Evolutionary conservation across 768 basidiomycete species (phyloP).

Genomic region (Chalciporus sphaerocephalus): DNA sequence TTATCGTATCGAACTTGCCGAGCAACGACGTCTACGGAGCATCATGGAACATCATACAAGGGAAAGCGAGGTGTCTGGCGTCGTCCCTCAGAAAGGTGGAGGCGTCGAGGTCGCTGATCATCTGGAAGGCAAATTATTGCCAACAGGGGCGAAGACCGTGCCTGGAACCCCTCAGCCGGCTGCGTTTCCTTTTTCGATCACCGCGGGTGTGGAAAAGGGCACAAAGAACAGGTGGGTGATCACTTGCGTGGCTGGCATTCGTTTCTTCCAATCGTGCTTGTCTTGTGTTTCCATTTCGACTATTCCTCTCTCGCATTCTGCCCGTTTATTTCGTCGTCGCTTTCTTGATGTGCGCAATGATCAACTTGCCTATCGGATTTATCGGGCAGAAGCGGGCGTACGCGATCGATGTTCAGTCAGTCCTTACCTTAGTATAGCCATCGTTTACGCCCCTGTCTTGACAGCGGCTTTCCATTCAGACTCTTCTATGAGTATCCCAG

Average conservation of each 20-base stretch:
- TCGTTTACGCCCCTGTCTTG: neutral
- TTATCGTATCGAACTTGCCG: constrained; percentile 86
- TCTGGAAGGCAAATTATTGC: neutral
- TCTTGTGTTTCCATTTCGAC: neutral
- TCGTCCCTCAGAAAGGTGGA: constrained; percentile 2
- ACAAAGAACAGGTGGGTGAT: constrained; percentile 76
- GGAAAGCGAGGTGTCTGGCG: constrained; percentile 39
- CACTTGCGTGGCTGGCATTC: neutral
- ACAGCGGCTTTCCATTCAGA: neutral
- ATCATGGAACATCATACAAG: constrained; percentile 88
- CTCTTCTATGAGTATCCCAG: neutral
- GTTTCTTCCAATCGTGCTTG: neutral
- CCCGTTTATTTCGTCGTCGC: no score
- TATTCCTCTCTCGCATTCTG: neutral
- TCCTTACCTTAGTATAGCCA: neutral
- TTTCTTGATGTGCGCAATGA: no score
- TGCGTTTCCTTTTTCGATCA: constrained; percentile 84
- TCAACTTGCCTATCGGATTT: no score
- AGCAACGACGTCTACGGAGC: constrained; percentile 82
- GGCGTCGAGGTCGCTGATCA: neutral
- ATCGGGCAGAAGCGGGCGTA: no score
- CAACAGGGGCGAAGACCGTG: constrained; percentile 11
- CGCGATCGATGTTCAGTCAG: neutral
- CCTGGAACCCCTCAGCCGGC: constrained; percentile 17
- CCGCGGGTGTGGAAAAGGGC: constrained; percentile 93